phyloP scores from a whole-genome alignment of 1,284 basidiomycete genomes.

The Mycena citricolor region DNA sequence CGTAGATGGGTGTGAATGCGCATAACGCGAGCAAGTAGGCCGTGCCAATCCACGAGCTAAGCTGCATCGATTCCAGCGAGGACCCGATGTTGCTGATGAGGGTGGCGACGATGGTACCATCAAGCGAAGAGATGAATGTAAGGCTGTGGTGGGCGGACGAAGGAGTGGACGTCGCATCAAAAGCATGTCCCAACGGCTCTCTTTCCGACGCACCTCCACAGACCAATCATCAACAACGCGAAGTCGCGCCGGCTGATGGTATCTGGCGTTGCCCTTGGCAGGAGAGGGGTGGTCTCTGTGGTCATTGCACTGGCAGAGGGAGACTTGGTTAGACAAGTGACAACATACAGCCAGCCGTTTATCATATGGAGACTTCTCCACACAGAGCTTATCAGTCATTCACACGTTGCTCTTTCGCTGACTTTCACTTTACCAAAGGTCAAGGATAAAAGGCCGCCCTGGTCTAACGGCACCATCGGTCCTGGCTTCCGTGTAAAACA shows the following conservation, averaged over 20 bases:
- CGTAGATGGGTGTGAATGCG: constrained; percentile 22
- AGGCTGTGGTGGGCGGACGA: constrained; percentile 17
- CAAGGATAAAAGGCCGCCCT: too few species aligned
- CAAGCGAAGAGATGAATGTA: constrained; percentile 19
- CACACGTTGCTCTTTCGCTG: too few species aligned
- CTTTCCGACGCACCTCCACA: constrained; percentile 24
- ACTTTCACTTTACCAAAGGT: too few species aligned
- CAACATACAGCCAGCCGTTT: too few species aligned
- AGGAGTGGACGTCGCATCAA: too few species aligned
- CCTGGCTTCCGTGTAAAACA: too few species aligned
- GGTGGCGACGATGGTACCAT: constrained; percentile 22
- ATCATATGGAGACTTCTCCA: too few species aligned
- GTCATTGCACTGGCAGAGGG: constrained; percentile 9
- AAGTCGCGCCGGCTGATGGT: constrained; percentile 13
- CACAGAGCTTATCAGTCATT: too few species aligned
- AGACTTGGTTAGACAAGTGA: too few species aligned
- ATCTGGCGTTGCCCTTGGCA: constrained; percentile 9
- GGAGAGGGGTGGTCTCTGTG: constrained; percentile 20
- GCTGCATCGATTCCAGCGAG: constrained; percentile 19
- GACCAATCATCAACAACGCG: constrained; percentile 18
- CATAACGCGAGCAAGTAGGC: constrained; percentile 22
- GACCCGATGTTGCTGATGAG: constrained; percentile 23
- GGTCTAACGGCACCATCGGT: too few species aligned
- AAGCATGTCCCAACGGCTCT: background rate
- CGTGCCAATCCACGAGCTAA: constrained; percentile 24